Conservation (phyloP, 768 basidiomycete species). For the Phlegmacium glaucopus region DNA sequence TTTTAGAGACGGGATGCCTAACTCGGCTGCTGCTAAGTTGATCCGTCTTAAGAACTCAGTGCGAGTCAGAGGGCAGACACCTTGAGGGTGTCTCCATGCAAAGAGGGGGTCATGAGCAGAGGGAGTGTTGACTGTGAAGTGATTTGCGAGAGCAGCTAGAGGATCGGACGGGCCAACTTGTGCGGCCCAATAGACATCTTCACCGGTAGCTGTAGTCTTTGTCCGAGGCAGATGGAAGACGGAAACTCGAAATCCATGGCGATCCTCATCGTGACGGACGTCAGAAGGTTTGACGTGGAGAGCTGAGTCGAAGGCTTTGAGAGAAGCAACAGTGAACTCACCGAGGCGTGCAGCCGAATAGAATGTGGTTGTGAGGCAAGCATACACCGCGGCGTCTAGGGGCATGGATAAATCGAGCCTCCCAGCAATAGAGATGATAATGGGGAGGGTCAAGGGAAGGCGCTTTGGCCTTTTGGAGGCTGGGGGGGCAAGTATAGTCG, state of each 20-base stretch:
- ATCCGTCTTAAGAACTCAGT: too few relatives aligned
- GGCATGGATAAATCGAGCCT: conserved; percentile 9
- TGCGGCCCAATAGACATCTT: conserved; percentile 25
- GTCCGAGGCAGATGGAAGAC: conserved; percentile 14
- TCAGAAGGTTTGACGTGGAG: conserved; percentile 5
- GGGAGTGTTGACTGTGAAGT: too few relatives aligned
- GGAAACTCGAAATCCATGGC: conserved; percentile 14
- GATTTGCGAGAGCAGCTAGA: too few relatives aligned
- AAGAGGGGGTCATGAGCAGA: too few relatives aligned
- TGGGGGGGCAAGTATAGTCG: conserved; percentile 1
- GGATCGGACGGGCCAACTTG: too few relatives aligned
- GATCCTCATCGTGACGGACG: not conserved
- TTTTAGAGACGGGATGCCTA: too few relatives aligned
- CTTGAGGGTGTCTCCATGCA: too few relatives aligned
- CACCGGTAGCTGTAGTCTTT: conserved; percentile 7
- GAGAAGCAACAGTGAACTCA: conserved; percentile 17
- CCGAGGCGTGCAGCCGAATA: conserved; percentile 6
- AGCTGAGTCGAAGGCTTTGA: conserved; percentile 11
- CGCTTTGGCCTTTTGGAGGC: conserved; percentile 4
- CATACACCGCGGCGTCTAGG: conserved; percentile 16
- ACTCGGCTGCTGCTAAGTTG: too few relatives aligned
- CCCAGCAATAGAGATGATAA: not conserved
- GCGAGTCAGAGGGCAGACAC: too few relatives aligned
- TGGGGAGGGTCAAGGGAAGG: not conserved
- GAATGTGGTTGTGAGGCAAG: conserved; percentile 20